phyloP scores from a whole-genome alignment of 495 filamentous ascomycete species.

The Neurospora sp. region DNA sequence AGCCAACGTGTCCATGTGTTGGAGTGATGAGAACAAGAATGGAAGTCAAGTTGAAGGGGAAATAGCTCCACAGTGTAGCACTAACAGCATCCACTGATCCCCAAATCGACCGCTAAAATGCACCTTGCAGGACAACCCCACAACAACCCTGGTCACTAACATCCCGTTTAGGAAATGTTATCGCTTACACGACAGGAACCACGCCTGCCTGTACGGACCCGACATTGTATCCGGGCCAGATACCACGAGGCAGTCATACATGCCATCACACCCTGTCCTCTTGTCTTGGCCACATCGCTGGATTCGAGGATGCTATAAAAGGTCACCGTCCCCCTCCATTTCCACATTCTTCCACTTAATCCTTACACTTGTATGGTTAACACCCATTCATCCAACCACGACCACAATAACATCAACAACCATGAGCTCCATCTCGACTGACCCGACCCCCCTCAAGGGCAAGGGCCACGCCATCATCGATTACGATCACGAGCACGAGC shows the following conservation, averaged over 20 bases:
- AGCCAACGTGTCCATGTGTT: neutral
- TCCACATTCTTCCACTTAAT: neutral
- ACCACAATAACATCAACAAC: neutral
- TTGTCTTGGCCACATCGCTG: neutral
- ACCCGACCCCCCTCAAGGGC: constrained; percentile 13
- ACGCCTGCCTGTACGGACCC: neutral
- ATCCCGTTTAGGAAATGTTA: neutral
- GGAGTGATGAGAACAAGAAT: neutral
- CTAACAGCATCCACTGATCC: neutral
- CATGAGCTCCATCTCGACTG: neutral
- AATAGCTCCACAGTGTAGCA: neutral
- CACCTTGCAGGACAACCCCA: neutral
- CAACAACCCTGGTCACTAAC: neutral
- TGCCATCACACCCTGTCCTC: neutral
- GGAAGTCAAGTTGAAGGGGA: neutral
- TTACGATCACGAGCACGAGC: neutral
- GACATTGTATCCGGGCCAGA: neutral
- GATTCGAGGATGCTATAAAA: neutral
- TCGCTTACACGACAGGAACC: neutral
- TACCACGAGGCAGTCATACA: neutral
- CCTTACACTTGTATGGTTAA: neutral
- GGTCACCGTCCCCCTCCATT: neutral
- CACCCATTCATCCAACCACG: neutral
- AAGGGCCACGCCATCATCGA: constrained; percentile 9
- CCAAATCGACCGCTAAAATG: neutral